Base-by-base conservation (phyloP, 1,284 basidiomycete species). In the Ustanciosporium gigantosporum region DNA sequence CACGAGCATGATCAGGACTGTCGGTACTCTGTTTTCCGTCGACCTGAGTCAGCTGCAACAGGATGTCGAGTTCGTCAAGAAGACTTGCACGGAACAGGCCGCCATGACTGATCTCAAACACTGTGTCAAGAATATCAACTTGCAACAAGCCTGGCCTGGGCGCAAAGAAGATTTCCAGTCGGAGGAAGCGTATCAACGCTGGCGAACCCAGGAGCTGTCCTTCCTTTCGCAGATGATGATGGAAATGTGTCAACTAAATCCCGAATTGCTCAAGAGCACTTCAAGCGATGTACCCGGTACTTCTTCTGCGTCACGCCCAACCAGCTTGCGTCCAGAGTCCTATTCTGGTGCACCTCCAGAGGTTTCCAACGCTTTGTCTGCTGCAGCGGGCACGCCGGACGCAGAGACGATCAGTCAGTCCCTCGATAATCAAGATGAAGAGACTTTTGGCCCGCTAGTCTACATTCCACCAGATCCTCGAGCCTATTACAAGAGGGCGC, bases 391-490 rank as follows among this genome's bases (percentile, higher is more conserved):
- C 2, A 53, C 46, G 11, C 59, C 45, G 20, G 66, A 55, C 31
- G 41, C 43, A 15, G 68, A 70, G 21, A 45, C 51, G 19, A 29
- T 47, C 1, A 43, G 41, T 6, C 35, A 50, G 7, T 55, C 42
- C 16, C 32, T 53, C 25, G 61, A 52, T 13, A 35, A 34, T 5
- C 49, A 50, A 1, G 73, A 73, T 3, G 73, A 68, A 3, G 68
- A 59, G n/a, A 44, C 64, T 8, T 55, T 67, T 36, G 52, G 49
- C 17, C 47, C 48, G n/a, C 68, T 91, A 80, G 89, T 89, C 0
- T 97, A 86, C 78, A 90, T 97, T 51, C 94, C 94, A 0, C 86
- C 90, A 3, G 90, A 91, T 73, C 89, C 93, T 3, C 86, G 85
- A 69, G 86, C 85, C 56, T 89, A 85, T 73, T 98, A 95, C 81